Conservation (phyloP, 129 eudicot genomes). For the Deinandra increscens region DNA sequence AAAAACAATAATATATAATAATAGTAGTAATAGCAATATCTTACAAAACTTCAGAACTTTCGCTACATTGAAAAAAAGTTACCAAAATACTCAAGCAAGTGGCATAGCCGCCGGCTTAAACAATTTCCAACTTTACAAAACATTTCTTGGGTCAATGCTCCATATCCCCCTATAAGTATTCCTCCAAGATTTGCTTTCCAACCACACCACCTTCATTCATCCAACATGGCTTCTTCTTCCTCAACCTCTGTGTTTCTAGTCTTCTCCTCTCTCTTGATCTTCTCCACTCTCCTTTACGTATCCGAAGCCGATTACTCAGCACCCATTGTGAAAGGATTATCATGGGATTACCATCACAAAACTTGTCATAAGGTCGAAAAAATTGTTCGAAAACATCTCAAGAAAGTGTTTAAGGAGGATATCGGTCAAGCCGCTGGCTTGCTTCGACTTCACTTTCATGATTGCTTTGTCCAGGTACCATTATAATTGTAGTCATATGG, state of each 20-base stretch:
- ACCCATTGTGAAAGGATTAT: slow-evolving; percentile 46
- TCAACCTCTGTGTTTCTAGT: slow-evolving; percentile 27
- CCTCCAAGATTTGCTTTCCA: slow-evolving; percentile 1
- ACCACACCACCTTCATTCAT: slow-evolving; percentile 18
- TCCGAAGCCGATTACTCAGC: slow-evolving; percentile 33
- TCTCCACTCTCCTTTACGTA: slow-evolving; percentile 25
- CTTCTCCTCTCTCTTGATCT: slow-evolving; percentile 30
- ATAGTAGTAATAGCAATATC: too few species aligned
- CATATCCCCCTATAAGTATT: slow-evolving; percentile 29
- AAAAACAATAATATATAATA: too few species aligned
- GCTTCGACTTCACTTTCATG: slow-evolving; percentile 71
- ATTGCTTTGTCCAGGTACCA: slow-evolving; percentile 69
- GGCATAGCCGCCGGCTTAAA: background rate
- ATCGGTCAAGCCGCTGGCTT: slow-evolving; percentile 65
- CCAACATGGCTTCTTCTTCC: slow-evolving; percentile 42
- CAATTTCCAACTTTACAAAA: background rate
- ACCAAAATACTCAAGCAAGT: background rate
- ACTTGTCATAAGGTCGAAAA: slow-evolving; percentile 50
- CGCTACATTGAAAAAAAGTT: too few species aligned
- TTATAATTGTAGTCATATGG: too few species aligned
- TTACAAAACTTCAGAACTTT: too few species aligned
- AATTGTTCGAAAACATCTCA: slow-evolving; percentile 48
- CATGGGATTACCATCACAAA: slow-evolving; percentile 41
- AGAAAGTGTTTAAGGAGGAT: slow-evolving; percentile 49
- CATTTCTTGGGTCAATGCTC: slow-evolving; percentile 25